Evolutionary conservation across 805 yeast genomes (phyloP), one percentile per base, ranked within the genome.

Genomic region (Priceomyces castillae): DNA sequence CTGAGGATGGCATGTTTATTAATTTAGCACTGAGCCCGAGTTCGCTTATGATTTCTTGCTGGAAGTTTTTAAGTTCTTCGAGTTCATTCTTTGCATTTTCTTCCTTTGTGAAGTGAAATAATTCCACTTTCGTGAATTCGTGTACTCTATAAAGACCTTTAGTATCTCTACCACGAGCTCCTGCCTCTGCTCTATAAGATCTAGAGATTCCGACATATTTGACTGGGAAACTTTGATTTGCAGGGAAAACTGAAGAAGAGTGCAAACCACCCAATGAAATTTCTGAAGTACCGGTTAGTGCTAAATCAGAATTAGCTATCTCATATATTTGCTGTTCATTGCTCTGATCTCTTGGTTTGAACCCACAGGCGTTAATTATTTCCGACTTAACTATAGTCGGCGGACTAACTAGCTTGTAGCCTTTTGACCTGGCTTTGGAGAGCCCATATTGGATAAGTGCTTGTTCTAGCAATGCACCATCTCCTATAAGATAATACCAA

Each of bases 131-230:
- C 9, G 95, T 87, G 62, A 94, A 94, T 65, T 94, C 99, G 59
- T 94, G 99, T 18, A 94, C 97, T 34, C 99, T 71, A 54, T 94
- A 94, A 1, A 94, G 69, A 0, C 99, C 99, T 53, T 84, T 81
- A 0, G 97, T 89, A 51, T 89, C 97, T 50, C 79, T 80, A 1
- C 99, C 99, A 43, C 96, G 77, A 1, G 98, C 94, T 2, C 98
- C 99, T 0, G 99, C 99, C 60, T 94, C 99, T 0, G 97, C 96
- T 48, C 99, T 73, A 58, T 82, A 94, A 48, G 96, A 80, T 49
- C 97, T 73, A 42, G 95, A 84, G 1, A 89, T 73, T 0, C 97
- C 99, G 10, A 81, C 94, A 22, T 78, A 69, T 53, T 78, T 81
- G 11, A 69, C 49, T 0, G 95, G 90, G 4, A 80, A 65, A 0